Base-by-base conservation (phyloP, 371 early-diverging fungal genomes). In the Mucor lusitanicus region DNA sequence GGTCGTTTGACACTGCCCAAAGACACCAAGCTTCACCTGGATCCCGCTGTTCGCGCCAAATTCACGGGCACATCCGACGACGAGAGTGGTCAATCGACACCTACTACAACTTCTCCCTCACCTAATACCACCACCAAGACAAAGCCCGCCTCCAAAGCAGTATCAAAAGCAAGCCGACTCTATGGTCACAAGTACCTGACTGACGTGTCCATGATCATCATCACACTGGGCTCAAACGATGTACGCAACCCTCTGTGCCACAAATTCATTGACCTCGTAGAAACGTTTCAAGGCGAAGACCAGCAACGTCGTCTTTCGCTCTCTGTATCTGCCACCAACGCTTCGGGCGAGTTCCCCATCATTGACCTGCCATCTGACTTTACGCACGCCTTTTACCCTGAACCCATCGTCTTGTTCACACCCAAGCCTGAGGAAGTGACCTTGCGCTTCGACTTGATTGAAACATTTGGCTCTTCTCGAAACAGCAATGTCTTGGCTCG, bases 181-280 rank as follows among this genome's bases (percentile, higher is more conserved):
- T 89, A 89, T 71, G 90, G 91, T 28, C 91, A 90, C 72, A 87
- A 84, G 50, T 90, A 87, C 53, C 74, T 92, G 11, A 85, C 87
- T 9, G 85, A 87, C 23, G 80, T 88, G 44, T 81, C 79, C 30
- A 80, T 91, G 81, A 83, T 93, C 44, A 77, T 89, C 21, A 78
- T 93, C 44, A 90, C 88, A 0, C 65, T 91, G 15, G 92, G 93
- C 3, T 86, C 90, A 6, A 87, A 87, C 53, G 93, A 91, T 68
- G 68, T 82, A 2, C 85, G 91, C 27, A 85, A 80, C 12, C 69
- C 74, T 1, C 71, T 86, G 0, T 73, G 69, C 46, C 69, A 69
- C 11, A 61, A 73, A 13, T 73, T 73, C 28, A 68, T 73, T 57
- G 64, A 73, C 13, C 37, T 73, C 0, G 64, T 70, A 3, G 56